These are phyloP conservation scores for Melanomma pulvis-pyrius DNA, from an alignment of 495 filamentous ascomycete genomes.

Conservation along the genomic window DNA sequence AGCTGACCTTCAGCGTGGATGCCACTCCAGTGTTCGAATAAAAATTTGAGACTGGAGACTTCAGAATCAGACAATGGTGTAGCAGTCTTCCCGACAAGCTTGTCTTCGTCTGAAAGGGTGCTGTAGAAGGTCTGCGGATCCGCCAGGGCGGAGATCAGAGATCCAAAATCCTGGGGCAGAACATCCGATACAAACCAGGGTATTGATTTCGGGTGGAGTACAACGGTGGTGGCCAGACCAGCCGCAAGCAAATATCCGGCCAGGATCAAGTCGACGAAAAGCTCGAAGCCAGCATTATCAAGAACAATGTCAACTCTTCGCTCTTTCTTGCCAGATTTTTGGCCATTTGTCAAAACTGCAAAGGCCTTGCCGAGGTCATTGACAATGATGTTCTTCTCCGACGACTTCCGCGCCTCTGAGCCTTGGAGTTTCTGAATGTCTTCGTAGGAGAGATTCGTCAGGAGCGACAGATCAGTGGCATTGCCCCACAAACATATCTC, in stretches of 20 bases:
- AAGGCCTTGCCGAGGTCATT: slow-evolving; percentile 82
- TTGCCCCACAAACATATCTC: slow-evolving; percentile 99
- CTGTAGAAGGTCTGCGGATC: slow-evolving; percentile 76
- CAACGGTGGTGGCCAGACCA: slow-evolving; percentile 78
- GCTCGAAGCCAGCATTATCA: slow-evolving; percentile 95
- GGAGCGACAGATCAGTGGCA: slow-evolving; percentile 88
- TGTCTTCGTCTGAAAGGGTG: slow-evolving; percentile 65
- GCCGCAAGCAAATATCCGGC: slow-evolving; percentile 83
- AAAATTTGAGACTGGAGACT: slow-evolving; percentile 64
- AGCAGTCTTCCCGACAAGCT: slow-evolving; percentile 56
- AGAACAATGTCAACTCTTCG: slow-evolving; percentile 87
- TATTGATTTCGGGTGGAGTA: slow-evolving; percentile 91
- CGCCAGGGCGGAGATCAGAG: slow-evolving; percentile 75
- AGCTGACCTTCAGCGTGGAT: slow-evolving; percentile 83
- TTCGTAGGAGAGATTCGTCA: slow-evolving; percentile 88
- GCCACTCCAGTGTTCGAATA: slow-evolving; percentile 78
- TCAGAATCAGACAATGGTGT: slow-evolving; percentile 67
- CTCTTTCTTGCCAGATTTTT: slow-evolving; percentile 55
- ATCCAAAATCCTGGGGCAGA: slow-evolving; percentile 77
- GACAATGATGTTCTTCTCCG: slow-evolving; percentile 85
- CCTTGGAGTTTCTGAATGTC: slow-evolving; percentile 97
- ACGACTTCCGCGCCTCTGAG: slow-evolving; percentile 75
- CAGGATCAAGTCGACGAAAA: slow-evolving; percentile 90
- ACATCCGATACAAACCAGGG: slow-evolving; percentile 99
- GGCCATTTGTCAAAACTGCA: slow-evolving; percentile 64